phyloP scores from a whole-genome alignment of 2,329 filamentous ascomycete species.

The Talaromyces pinophilus region DNA sequence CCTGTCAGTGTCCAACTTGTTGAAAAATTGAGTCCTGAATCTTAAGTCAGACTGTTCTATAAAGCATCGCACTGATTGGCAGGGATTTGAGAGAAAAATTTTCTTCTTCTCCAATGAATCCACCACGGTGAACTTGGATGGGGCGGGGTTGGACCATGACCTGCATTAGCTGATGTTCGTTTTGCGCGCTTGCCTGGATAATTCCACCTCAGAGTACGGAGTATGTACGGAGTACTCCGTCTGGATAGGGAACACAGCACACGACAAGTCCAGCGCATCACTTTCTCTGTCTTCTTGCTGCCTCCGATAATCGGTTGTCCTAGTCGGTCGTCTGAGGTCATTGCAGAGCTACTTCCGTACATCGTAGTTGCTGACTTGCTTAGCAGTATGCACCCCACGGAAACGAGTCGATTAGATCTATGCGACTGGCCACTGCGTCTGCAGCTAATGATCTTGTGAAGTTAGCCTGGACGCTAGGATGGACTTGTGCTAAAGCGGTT shows the following conservation, averaged over 20 bases:
- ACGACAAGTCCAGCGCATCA: conserved; percentile 2
- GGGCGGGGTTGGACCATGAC: conserved; percentile 19
- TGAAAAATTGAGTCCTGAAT: background rate
- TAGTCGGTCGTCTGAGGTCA: background rate
- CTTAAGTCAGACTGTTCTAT: background rate
- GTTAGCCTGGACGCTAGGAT: background rate
- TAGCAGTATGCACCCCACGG: conserved; percentile 1
- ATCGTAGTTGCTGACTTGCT: background rate
- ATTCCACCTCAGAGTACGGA: background rate
- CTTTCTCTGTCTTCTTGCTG: background rate
- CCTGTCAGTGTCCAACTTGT: background rate
- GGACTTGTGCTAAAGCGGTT: background rate
- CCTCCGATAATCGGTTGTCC: background rate
- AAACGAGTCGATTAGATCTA: conserved; percentile 1
- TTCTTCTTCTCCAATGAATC: conserved; percentile 10
- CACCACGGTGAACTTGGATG: conserved; percentile 19
- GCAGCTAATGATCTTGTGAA: background rate
- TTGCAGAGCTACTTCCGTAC: background rate
- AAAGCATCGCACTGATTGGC: background rate
- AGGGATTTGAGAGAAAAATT: background rate
- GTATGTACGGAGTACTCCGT: background rate
- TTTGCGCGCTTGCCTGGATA: conserved; percentile 14
- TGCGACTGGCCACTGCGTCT: conserved; percentile 2
- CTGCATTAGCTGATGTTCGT: conserved; percentile 19
- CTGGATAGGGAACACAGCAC: conserved; percentile 1